Evolutionary conservation across 148 eudicot species (phyloP), one percentile per base, ranked within the genome.

Genomic region (Agrostemma githago): DNA sequence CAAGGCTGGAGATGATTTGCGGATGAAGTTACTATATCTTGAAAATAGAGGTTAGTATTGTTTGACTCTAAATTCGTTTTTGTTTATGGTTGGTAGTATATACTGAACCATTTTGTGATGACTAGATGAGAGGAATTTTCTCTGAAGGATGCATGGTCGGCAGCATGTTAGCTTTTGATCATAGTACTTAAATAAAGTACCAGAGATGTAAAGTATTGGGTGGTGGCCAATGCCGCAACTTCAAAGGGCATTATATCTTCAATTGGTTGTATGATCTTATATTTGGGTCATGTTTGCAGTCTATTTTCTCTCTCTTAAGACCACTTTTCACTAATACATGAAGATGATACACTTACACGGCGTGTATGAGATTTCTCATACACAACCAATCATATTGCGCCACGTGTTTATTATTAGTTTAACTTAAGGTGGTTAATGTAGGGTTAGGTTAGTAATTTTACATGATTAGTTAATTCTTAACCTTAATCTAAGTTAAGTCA

Each of bases 31-130:
- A 78, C 70, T 93, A 74, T 91, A 91, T 79, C 92, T 93, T 73
- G 98, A 93, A 89, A 91, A 87, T 62, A 85, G 98, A 91, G 98
- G 98, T 93, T 68, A 63, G 64, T 43, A 20, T 64, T 60, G 70
- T 56, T 69, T 41, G 2, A 40, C 20, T 42, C 38, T 11, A 38
- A 12, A 57, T 60, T 62, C 6, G 34, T 70, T 51, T 63, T 74
- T 11, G 8, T 40, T 8, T 46, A n/a, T 44, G 38, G 42, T 78
- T 56, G 21, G 21, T 69, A 2, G 41, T 62, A 67, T 51, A 61
- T 63, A 12, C 53, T 8, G 41, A 14, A 63, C 46, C 44, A 38
- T 39, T 64, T 64, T n/a, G 38, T 38, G n/a, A 64, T 64, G 7
- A 64, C 17, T 64, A 64, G 8, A 39, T 64, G n/a, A 64, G 44